Evolutionary conservation across 2,329 filamentous ascomycete species (phyloP), one percentile per base, ranked within the genome.

Genomic region (Graphium sp.): DNA sequence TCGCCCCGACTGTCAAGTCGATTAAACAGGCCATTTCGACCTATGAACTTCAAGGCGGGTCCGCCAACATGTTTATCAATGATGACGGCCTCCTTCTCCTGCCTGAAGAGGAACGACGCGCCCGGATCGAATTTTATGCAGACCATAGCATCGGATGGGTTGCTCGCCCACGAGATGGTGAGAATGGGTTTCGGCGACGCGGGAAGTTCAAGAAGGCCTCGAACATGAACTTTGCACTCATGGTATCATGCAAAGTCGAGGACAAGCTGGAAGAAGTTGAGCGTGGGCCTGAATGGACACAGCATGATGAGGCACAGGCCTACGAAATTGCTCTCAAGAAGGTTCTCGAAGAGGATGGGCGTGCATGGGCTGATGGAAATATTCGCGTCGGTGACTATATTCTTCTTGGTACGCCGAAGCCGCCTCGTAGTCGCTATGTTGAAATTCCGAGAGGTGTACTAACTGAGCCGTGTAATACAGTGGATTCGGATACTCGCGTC

Each of bases 371-470:
- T 12, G 80, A 83, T 44, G 83, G 82, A 35, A 84, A 89, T 49
- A 76, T 92, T 39, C 79, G 82, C 29, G 60, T 91, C 14, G 83
- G 83, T 32, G 82, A 91, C 51, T 85, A 84, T 49, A 81, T 85
- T 34, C 56, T 80, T 18, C 55, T 36, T 7, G 33, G 34, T 36
- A 34, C 28, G 33, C 22, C 11, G 9, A n/a, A n/a, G n/a, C n/a
- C n/a, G n/a, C 14, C 15, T 14, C 24, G 20, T 22, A 8, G 8
- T n/a, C 20, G 8, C 20, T 22, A 7, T 22, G 8, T 22, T n/a
- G 8, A n/a, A 22, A 8, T n/a, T n/a, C 20, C 20, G 20, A n/a
- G n/a, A n/a, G n/a, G n/a, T n/a, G n/a, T n/a, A n/a, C n/a, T n/a
- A n/a, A n/a, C n/a, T n/a, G n/a, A n/a, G n/a, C n/a, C n/a, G n/a